These are phyloP conservation scores for Pseudotsuga menziesii DNA, from an alignment of 75 land plant genomes.

Conservation along the genomic window DNA sequence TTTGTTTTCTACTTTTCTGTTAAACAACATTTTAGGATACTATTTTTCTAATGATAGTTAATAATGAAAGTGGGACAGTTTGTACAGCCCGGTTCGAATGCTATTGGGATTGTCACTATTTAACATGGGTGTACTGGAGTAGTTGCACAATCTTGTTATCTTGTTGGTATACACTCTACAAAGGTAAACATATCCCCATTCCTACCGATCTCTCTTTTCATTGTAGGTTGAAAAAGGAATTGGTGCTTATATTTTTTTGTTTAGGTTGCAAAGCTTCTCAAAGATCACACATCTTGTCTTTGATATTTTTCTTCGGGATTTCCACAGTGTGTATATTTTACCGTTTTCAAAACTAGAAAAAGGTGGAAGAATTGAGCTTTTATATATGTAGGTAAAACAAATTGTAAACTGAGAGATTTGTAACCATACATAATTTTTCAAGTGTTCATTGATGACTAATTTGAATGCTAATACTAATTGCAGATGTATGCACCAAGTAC, in stretches of 20 bases:
- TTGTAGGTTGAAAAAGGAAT: neutral
- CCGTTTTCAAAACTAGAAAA: constrained; percentile 64
- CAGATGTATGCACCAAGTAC: too few species aligned
- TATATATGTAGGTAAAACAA: constrained; percentile 73
- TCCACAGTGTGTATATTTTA: constrained; percentile 61
- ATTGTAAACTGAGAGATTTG: neutral
- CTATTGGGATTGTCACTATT: too few species aligned
- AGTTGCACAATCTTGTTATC: too few species aligned
- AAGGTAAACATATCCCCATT: constrained; percentile 43
- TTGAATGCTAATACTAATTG: too few species aligned
- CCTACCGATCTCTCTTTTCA: neutral
- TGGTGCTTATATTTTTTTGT: neutral
- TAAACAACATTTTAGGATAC: neutral
- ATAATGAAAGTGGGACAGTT: neutral
- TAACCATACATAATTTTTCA: neutral
- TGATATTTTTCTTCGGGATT: too few species aligned
- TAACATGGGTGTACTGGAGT: too few species aligned
- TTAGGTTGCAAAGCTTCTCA: constrained; percentile 78
- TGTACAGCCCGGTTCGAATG: constrained; percentile 99
- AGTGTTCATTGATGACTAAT: neutral
- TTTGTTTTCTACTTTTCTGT: neutral
- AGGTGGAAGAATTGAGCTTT: constrained; percentile 85
- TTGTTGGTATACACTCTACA: too few species aligned
- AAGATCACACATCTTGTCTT: constrained; percentile 87
- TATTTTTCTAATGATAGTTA: too few species aligned